Evolutionary conservation across 306 rosid genomes (phyloP), one percentile per base, ranked within the genome.

Genomic region (Vigna trinervia): DNA sequence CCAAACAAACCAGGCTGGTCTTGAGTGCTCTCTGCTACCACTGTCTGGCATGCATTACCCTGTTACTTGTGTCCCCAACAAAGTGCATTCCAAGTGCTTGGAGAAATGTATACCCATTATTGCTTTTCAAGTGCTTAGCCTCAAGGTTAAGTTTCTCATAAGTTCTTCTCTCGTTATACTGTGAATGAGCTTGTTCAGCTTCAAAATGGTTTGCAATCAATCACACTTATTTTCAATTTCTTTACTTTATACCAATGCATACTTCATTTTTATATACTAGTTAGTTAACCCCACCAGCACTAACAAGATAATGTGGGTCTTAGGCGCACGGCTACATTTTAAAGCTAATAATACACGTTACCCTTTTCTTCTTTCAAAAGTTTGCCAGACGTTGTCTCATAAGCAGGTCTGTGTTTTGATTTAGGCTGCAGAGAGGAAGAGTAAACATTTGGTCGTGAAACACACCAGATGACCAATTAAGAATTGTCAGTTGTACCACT

Each of bases 41-140:
- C 57, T 79, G 78, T 74, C 86, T 76, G 56, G 84, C 88, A 81
- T 80, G 85, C 89, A 65, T 76, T 74, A 30, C 48, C 19, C 20
- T 82, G 61, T 58, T 3, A 20, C 38, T 43, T 66, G 69, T 76
- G 69, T 57, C 69, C 64, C 23, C 28, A 32, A 45, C 9, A 68
- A 47, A 78, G 69, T 11, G 59, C 57, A 52, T 11, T 60, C 22
- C 71, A 54, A 58, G 5, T 32, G 65, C 71, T 36, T 57, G 14
- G 12, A 62, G 23, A 64, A 32, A 68, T 6, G 12, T 53, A 32
- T 46, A 28, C 59, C 22, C 68, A 67, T 75, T 2, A 57, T 71
- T 51, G 34, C 48, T 70, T 46, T 60, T 51, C 47, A 34, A 70
- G 62, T 34, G 46, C 54, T 62, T n/a, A 47, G 10, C 70, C 48